Base-by-base conservation (phyloP, 2,329 filamentous ascomycete species). In the Paraphaeosphaeria minitans region DNA sequence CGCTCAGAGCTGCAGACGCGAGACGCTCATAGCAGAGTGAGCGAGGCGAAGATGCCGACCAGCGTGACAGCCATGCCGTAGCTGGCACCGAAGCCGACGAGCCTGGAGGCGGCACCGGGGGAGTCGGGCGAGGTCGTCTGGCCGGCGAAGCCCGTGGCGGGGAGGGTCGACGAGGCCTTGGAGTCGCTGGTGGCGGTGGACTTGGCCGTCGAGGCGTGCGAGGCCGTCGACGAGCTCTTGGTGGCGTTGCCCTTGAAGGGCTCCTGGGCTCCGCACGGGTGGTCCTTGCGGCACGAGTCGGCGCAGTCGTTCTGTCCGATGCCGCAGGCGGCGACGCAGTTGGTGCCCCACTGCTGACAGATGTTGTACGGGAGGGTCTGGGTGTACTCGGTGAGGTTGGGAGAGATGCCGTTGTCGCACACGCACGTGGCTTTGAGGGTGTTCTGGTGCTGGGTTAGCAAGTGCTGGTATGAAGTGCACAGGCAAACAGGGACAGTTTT, bases 331-430 rank as follows among this genome's bases (percentile, higher is more conserved):
- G 65, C 71, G 13, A 89, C 87, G 74, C 89, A 92, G 77, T 92
- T 85, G 74, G 80, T 86, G 67, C 86, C 88, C 83, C 84, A 92
- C 77, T 89, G 83, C 48, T 83, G 83, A 84, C 91, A 95, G 68
- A 87, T 83, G 79, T 88, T 91, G 83, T 87, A 94, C 35, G 91
- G 91, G 27, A 95, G 81, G 1, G 91, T 93, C 67, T 92, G 83
- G 21, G 88, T 89, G 83, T 89, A 95, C 77, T 93, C 84, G 70
- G 88, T 86, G 50, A 91, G 78, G 78, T 93, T 93, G 66, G 91
- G 91, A 53, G 84, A 78, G 61, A 83, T 74, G 73, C 85, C 84
- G 67, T 89, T 83, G 62, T 83, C 82, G 80, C 91, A 95, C 66
- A 92, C 81, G 76, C 91, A 95, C 63, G 83, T 81, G 78, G 89